phyloP scores from a whole-genome alignment of 148 eudicot species.

The Camellia granthamiana region DNA sequence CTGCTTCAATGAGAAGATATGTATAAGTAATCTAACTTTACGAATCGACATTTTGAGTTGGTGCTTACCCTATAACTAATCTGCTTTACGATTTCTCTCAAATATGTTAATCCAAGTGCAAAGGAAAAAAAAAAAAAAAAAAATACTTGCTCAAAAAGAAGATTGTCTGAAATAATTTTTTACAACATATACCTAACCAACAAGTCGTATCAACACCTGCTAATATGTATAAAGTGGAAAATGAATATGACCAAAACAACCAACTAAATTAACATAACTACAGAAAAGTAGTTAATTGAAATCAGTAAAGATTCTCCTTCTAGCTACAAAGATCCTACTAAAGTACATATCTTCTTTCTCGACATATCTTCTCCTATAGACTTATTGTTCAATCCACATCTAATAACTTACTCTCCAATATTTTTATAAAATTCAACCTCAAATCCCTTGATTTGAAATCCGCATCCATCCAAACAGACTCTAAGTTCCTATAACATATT shows the following conservation, averaged over 20 bases:
- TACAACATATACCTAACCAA: background rate
- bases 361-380: background rate
- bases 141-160: no score
- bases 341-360: no score
- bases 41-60: background rate
- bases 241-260: background rate
- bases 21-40: background rate
- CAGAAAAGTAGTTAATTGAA: background rate
- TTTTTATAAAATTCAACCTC: no score
- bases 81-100: background rate
- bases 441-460: no score
- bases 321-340: background rate
- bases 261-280: background rate
- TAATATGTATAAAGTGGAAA: background rate
- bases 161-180: no score
- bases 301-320: background rate
- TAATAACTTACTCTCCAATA: background rate
- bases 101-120: background rate
- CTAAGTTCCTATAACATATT: background rate
- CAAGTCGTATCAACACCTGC: background rate
- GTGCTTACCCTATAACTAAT: background rate
- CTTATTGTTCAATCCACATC: no score
- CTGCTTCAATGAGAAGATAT: conserved; percentile 37
- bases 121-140: no score
- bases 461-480: background rate